Evolutionary conservation across 352 stramenopile genomes (phyloP), one percentile per base, ranked within the genome.

Genomic region (Paralagenidium karlingii): DNA sequence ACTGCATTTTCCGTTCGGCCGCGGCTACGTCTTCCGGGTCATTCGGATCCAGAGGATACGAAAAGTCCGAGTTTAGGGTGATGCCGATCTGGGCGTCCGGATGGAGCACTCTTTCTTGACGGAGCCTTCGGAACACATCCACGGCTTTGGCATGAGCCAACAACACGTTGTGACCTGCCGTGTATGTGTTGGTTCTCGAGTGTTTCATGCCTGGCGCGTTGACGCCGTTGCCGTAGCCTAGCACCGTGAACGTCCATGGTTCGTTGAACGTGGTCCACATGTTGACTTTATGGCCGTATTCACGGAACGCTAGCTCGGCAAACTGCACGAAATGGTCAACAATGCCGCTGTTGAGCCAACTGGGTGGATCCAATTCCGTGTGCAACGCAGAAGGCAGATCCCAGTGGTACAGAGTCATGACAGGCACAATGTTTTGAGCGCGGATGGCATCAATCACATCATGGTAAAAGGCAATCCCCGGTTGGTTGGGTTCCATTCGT

Each of bases 261-360:
- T 97, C 88, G 49, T 97, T 97, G 45, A 97, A 73, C 4, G 85
- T 96, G 21, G 94, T 81, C 84, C 86, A 97, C 40, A 68, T 69
- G 43, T 91, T 80, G n/a, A 96, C 82, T 37, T 86, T 67, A 51
- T 91, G 58, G 19, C 85, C 85, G 60, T 87, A 96, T 21, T 64
- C 58, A 5, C 79, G 45, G 57, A 94, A 97, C 40, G 79, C 87
- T 13, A 93, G 55, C 31, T 63, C 53, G n/a, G 83, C 73, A 56
- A 94, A 97, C 18, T 84, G 50, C 13, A 53, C 54, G 49, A 78
- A 88, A n/a, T 54, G 30, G 19, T 47, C 26, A 6, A 80, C 51
- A 22, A 63, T 24, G 34, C 31, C 15, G 15, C 43, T 20, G 49
- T 48, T 57, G 22, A 78, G 34, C 47, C 40, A 68, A 15, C 80